Evolutionary conservation across 2,329 filamentous ascomycete genomes (phyloP).

Genomic region (Ophiognomonia clavigignenti-juglandacearum): DNA sequence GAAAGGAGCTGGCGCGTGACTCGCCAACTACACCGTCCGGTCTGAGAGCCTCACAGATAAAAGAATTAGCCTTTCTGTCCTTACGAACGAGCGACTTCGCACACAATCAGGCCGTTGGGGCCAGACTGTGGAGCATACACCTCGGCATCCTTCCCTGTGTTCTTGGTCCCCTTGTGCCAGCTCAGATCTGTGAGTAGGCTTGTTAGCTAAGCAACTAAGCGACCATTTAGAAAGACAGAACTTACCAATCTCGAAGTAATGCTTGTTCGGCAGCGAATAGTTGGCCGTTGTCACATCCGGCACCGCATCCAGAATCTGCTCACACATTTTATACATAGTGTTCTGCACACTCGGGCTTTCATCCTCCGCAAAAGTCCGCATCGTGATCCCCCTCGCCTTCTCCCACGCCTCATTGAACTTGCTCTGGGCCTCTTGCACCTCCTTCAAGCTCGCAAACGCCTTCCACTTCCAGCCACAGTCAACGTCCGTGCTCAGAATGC

Average conservation of each 20-base stretch:
- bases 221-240: conserved; percentile 17
- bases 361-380: conserved; percentile 86
- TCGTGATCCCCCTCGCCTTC: conserved; percentile 75
- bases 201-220: not conserved
- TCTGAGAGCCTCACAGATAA: no score
- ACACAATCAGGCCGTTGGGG: conserved; percentile 94
- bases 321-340: conserved; percentile 99
- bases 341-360: conserved; percentile 89
- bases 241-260: conserved; percentile 94
- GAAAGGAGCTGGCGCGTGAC: no score
- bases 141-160: conserved; percentile 91
- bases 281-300: conserved; percentile 68
- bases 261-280: conserved; percentile 93
- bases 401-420: conserved; percentile 78
- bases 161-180: conserved; percentile 94
- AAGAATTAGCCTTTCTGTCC: not conserved
- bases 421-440: conserved; percentile 58
- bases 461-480: conserved; percentile 85
- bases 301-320: conserved; percentile 73
- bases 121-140: conserved; percentile 91
- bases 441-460: conserved; percentile 58
- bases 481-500: conserved; percentile 91
- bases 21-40: no score
- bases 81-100: conserved; percentile 65
- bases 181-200: conserved; percentile 64